Evolutionary conservation across 768 basidiomycete genomes (phyloP).

Genomic region (Auricularia heimuer): DNA sequence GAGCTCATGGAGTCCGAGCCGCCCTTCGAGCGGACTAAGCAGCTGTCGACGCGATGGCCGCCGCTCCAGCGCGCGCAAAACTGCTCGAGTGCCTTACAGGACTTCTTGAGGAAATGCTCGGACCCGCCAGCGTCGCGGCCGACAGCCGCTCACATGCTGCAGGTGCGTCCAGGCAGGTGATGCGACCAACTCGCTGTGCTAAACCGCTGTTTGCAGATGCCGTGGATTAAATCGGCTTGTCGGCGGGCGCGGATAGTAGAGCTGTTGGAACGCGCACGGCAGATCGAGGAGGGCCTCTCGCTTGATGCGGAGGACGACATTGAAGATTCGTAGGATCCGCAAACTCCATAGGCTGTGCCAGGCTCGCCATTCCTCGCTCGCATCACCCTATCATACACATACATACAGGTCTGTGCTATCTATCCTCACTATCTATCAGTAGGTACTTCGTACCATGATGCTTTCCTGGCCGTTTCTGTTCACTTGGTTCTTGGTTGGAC

Average conservation of each 20-base stretch:
- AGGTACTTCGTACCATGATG: background rate
- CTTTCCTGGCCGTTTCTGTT: background rate
- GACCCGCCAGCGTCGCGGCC: slow-evolving; percentile 48
- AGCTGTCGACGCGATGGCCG: slow-evolving; percentile 55
- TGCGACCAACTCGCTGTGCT: background rate
- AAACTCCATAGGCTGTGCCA: background rate
- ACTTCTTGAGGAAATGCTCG: slow-evolving; percentile 60
- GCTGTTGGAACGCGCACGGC: background rate
- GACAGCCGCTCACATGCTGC: slow-evolving; percentile 43
- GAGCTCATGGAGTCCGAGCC: slow-evolving; percentile 69
- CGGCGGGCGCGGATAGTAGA: background rate
- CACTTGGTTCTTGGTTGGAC: no score
- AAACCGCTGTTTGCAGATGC: background rate
- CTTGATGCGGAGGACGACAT: background rate
- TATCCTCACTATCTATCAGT: background rate
- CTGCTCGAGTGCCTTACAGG: slow-evolving; percentile 61
- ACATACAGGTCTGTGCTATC: background rate
- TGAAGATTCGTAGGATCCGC: background rate
- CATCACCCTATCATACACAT: background rate
- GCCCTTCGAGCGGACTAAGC: slow-evolving; percentile 46
- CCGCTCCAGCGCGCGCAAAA: slow-evolving; percentile 45
- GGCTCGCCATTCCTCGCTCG: background rate
- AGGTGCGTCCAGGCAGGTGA: slow-evolving; percentile 32
- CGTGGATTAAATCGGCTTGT: background rate
- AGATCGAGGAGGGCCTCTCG: background rate